A percentile compares a stretch with the other conserved stretches of the same genome.
These are phyloP conservation scores for Aristolochia fimbriata DNA, from an alignment of 164 flowering plant genomes.

Conservation along the genomic window DNA sequence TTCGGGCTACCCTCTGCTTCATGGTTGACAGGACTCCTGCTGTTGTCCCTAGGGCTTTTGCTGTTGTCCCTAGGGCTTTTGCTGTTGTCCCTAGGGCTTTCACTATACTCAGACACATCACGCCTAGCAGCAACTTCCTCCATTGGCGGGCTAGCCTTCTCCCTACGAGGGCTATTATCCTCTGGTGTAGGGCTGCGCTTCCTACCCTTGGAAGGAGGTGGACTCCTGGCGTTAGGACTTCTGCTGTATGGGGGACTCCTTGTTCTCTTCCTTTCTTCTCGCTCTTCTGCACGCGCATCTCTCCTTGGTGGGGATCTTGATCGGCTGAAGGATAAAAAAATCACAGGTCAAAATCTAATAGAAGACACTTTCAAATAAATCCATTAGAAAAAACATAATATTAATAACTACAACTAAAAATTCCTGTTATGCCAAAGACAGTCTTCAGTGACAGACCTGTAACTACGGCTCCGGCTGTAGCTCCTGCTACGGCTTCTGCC, in stretches of 20 bases:
- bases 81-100: slow-evolving; percentile 43
- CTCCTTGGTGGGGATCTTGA: slow-evolving; percentile 57
- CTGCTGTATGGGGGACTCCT: slow-evolving; percentile 43
- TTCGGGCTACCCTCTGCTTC: slow-evolving; percentile 19
- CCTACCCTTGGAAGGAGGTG: slow-evolving; percentile 47
- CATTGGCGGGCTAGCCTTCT: slow-evolving; percentile 34
- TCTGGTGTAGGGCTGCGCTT: slow-evolving; percentile 49
- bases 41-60: slow-evolving; percentile 31
- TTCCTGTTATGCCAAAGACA: background rate
- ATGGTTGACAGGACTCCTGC: slow-evolving; percentile 22
- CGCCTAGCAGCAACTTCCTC: slow-evolving; percentile 6
- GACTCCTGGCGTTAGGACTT: slow-evolving; percentile 42
- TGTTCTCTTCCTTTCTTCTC: slow-evolving; percentile 35
- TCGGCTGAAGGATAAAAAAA: slow-evolving; percentile 27
- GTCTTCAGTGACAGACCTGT: slow-evolving; percentile 32
- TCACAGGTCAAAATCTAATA: background rate
- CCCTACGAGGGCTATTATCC: slow-evolving; percentile 29
- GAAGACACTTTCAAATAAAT: no score
- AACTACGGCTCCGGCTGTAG: slow-evolving; percentile 62
- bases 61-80: slow-evolving; percentile 34
- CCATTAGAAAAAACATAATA: no score
- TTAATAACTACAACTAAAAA: background rate
- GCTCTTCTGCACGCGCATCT: slow-evolving; percentile 30
- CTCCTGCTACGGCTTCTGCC: slow-evolving; percentile 55
- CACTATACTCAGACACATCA: slow-evolving; percentile 50